These are phyloP conservation scores for Trametes cingulata DNA, from an alignment of 768 basidiomycete genomes.

Conservation along the genomic window DNA sequence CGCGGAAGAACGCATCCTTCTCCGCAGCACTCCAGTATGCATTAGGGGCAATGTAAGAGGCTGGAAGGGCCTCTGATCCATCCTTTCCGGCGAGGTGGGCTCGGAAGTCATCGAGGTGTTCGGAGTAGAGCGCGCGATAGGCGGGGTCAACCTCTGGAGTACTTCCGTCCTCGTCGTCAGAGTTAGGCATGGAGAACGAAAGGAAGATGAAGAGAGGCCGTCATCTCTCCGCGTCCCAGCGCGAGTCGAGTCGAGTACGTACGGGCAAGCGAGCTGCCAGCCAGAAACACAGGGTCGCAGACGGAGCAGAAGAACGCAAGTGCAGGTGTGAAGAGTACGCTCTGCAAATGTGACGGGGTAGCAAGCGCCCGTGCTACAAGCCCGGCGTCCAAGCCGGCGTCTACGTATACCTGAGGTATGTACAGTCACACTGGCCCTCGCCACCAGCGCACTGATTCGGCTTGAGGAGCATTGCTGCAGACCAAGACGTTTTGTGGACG, in stretches of 20 bases:
- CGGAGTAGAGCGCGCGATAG: conserved; percentile 34
- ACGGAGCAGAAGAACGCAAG: background rate
- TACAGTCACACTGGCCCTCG: too few relatives aligned
- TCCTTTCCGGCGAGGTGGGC: conserved; percentile 40
- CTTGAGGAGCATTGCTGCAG: too few relatives aligned
- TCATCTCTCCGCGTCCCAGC: conserved; percentile 14
- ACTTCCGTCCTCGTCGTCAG: conserved; percentile 16
- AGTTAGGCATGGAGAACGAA: conserved; percentile 5
- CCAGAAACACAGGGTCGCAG: background rate
- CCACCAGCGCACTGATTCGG: too few relatives aligned
- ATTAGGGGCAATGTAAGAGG: conserved; percentile 31
- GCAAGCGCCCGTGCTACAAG: background rate
- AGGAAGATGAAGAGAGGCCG: background rate
- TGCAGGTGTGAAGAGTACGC: background rate
- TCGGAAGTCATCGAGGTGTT: conserved; percentile 37
- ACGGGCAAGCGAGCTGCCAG: background rate
- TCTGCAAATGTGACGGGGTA: conserved; percentile 2
- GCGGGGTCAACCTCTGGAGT: conserved; percentile 11
- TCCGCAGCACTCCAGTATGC: conserved; percentile 69
- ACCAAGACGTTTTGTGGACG: too few relatives aligned
- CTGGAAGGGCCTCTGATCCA: conserved; percentile 35
- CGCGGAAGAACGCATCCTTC: conserved; percentile 72
- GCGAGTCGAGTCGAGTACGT: background rate
- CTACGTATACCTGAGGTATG: background rate
- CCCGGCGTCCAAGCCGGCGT: background rate